Base-by-base conservation (phyloP, 1,284 basidiomycete species). In the Sutorius eximius region DNA sequence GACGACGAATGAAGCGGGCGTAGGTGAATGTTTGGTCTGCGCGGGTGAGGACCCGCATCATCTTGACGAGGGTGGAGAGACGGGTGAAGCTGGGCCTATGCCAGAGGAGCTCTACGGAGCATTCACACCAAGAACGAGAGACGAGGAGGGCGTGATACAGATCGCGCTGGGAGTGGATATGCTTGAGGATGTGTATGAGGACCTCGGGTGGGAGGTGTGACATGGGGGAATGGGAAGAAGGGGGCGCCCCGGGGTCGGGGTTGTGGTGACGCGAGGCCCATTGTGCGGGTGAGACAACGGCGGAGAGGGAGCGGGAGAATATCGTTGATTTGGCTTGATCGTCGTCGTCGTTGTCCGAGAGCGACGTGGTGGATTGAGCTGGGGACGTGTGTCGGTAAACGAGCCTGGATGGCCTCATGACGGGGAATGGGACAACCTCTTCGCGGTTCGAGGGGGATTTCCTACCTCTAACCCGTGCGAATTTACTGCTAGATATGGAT, bases 91-190 rank as follows among this genome's bases (percentile, higher is more conserved):
- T 79, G 16, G 96, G 95, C 63, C 93, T 90, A 72, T 95, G 90
- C 96, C 96, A 99, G 20, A 99, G 81, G 18, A 98, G 81, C 71
- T 98, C 94, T 51, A 96, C 94, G 9, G 93, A 88, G 71, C 94
- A 96, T 66, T 95, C 87, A 76, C 95, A 98, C 95, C 97, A 99
- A 13, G 87, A 81, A 54, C 92, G 87, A 36, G 89, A 95, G 33
- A 98, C 95, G 52, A 90, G 83, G 55, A 97, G 79, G 46, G 85
- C 82, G 58, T 81, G 79, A 60, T 89, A 84, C 40, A 97, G 79
- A 73, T 96, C 91, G 52, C 81, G 79, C 22, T 86, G 77, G 0
- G 82, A 80, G 56, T 90, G 83, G 12, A 99, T 79, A 61, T 94
- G 86, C 57, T 89, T 90, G 62, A 99, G 82, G 64, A 98, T 90